Base-by-base conservation (phyloP, 805 yeast genomes). In the Lipomyces yamadae region DNA sequence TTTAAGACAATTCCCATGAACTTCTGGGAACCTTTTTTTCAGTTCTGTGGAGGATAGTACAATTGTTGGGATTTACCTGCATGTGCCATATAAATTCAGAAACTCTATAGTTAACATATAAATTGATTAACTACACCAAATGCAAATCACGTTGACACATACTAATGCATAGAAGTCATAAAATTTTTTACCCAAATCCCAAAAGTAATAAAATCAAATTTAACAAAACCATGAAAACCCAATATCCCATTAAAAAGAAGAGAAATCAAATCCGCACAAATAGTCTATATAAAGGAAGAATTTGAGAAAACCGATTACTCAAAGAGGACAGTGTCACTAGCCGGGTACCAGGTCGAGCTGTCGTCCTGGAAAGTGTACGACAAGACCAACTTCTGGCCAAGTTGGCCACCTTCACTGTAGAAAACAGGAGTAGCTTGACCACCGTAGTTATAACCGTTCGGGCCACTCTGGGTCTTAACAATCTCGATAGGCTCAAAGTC, bases 21-120 rank as follows among this genome's bases (percentile, higher is more conserved):
- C 24, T 1, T 24, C 1, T 24, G 24, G 24, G 24, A 24, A 24
- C 89, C n/a, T n/a, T 92, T 0, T 90, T 90, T 62, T 95, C 96
- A 8, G 74, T 90, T 64, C 74, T 87, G 60, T 89, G 24, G 1
- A 24, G 24, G 24, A 24, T 24, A 24, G 24, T 24, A 24, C 24
- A 24, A 24, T 24, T 24, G 24, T 24, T 1, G 24, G 24, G 1
- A 24, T 24, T 24, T 24, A 24, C 1, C 24, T 24, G 24, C 24
- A 24, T 24, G 24, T 24, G 24, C 24, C 24, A 1, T 24, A 24
- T 24, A 24, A 24, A 24, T 24, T 24, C 13, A 37, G 48, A 42
- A 42, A 42, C 39, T 42, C 48, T 42, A 42, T 42, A 42, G 15
- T 42, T 42, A 1, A 42, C n/a, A n/a, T 13, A 15, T 24, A 24